Evolutionary conservation across 2,329 filamentous ascomycete genomes (phyloP).

Genomic region (Pseudodiploospora longispora): DNA sequence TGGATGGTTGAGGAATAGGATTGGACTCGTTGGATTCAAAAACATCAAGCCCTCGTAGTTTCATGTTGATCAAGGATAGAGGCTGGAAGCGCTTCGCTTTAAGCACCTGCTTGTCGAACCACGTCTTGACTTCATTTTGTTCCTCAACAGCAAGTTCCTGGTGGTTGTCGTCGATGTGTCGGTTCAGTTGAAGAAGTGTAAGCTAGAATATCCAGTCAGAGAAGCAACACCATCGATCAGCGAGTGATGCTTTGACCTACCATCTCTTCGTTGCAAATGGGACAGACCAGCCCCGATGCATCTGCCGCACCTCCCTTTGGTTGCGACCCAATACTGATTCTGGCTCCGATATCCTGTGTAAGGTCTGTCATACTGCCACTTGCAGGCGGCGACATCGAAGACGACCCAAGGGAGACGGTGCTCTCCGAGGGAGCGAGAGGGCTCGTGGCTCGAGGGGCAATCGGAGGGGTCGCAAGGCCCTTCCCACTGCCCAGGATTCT

Average conservation of each 20-base stretch:
- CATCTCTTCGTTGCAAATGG: slow-evolving; percentile 99
- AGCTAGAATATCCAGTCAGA: slow-evolving; percentile 43
- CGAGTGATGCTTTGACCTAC: slow-evolving; percentile 36
- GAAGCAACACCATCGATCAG: background rate
- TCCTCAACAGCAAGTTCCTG: slow-evolving; percentile 81
- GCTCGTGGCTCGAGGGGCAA: slow-evolving; percentile 38
- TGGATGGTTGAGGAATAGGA: slow-evolving; percentile 22
- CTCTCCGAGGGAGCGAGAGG: slow-evolving; percentile 55
- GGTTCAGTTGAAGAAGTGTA: slow-evolving; percentile 86
- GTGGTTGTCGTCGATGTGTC: slow-evolving; percentile 76
- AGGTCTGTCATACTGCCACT: slow-evolving; percentile 60
- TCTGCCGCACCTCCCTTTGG: slow-evolving; percentile 41
- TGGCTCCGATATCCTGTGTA: slow-evolving; percentile 70
- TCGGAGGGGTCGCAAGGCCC: slow-evolving; percentile 55
- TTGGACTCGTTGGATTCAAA: slow-evolving; percentile 82
- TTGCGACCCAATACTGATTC: slow-evolving; percentile 59
- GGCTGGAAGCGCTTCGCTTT: slow-evolving; percentile 93
- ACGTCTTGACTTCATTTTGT: slow-evolving; percentile 92
- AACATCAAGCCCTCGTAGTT: slow-evolving; percentile 82
- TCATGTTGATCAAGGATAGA: slow-evolving; percentile 84
- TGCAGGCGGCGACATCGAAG: slow-evolving; percentile 52
- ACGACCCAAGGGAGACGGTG: slow-evolving; percentile 69
- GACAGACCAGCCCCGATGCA: slow-evolving; percentile 69
- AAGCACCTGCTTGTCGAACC: slow-evolving; percentile 90
- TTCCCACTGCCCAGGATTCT: slow-evolving; percentile 83